These are phyloP conservation scores for Thielaviopsis ethacetica DNA, from an alignment of 2,329 filamentous ascomycete genomes.

Conservation along the genomic window DNA sequence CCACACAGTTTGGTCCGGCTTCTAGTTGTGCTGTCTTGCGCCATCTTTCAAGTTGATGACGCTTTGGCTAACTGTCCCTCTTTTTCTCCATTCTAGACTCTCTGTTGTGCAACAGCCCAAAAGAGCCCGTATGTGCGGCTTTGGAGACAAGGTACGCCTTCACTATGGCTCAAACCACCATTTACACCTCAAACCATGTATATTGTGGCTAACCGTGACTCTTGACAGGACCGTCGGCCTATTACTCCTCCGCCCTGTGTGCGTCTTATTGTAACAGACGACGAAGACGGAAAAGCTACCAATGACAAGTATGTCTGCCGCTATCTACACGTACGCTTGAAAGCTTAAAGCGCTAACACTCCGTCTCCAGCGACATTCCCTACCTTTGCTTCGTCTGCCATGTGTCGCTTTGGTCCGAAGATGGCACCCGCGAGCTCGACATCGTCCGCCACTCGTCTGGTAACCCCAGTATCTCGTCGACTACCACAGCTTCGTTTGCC, in stretches of 20 bases:
- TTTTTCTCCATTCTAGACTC: slow-evolving; percentile 30
- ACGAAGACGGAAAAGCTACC: slow-evolving; percentile 43
- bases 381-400: slow-evolving; percentile 40
- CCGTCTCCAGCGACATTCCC: slow-evolving; percentile 36
- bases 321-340: neutral
- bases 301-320: slow-evolving; percentile 8
- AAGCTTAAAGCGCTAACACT: neutral
- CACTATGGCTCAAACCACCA: too few species aligned
- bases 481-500: slow-evolving; percentile 36
- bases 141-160: slow-evolving; percentile 74
- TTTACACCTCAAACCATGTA: neutral
- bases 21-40: too few species aligned
- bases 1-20: too few species aligned
- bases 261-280: slow-evolving; percentile 62
- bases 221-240: slow-evolving; percentile 64
- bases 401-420: slow-evolving; percentile 52
- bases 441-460: slow-evolving; percentile 47
- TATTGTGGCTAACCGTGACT: neutral
- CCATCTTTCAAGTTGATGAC: too few species aligned
- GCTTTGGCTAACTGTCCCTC: neutral
- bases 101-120: slow-evolving; percentile 80
- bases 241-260: slow-evolving; percentile 94
- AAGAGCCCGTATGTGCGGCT: slow-evolving; percentile 94
- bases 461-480: slow-evolving; percentile 64
- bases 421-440: slow-evolving; percentile 48